Conservation (phyloP, 23 red algal species). For the Gracilaria caudata region DNA sequence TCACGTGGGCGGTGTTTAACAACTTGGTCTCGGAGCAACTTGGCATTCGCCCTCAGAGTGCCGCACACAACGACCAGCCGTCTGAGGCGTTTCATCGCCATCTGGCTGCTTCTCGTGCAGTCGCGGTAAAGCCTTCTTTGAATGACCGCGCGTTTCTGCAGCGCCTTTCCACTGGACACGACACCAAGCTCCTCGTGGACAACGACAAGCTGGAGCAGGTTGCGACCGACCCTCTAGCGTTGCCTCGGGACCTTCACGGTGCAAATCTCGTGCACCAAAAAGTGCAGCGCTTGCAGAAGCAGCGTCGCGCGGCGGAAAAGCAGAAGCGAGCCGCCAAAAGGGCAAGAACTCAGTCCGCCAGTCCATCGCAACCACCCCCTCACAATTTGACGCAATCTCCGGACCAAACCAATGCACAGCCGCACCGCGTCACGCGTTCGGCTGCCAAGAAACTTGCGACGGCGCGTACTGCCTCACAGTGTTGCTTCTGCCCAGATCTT, state of each 20-base stretch:
- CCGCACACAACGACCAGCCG: not conserved
- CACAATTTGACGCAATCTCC: not conserved
- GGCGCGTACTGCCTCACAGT: slow-evolving; percentile 32
- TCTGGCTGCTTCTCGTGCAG: not conserved
- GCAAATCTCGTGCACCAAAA: slow-evolving; percentile 10
- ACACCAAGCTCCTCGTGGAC: not conserved
- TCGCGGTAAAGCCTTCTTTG: slow-evolving; percentile 9
- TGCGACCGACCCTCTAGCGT: slow-evolving; percentile 1
- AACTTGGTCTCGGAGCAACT: slow-evolving; percentile 17
- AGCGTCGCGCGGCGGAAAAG: not conserved
- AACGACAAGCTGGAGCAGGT: not conserved
- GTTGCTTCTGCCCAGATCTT: slow-evolving; percentile 71
- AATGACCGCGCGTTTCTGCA: slow-evolving; percentile 14
- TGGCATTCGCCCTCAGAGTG: not conserved
- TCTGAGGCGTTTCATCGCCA: not conserved
- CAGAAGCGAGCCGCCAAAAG: not conserved
- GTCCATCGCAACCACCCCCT: not conserved
- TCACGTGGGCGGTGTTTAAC: slow-evolving; percentile 33
- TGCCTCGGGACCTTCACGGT: slow-evolving; percentile 1
- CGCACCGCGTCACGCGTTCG: slow-evolving; percentile 26
- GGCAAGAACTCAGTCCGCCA: not conserved
- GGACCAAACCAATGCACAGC: not conserved
- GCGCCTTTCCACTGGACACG: slow-evolving; percentile 29
- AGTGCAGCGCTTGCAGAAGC: slow-evolving; percentile 10
- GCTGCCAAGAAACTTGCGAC: slow-evolving; percentile 16